Base-by-base conservation (phyloP, 768 basidiomycete species). In the Xerocomellus chrysenteron region DNA sequence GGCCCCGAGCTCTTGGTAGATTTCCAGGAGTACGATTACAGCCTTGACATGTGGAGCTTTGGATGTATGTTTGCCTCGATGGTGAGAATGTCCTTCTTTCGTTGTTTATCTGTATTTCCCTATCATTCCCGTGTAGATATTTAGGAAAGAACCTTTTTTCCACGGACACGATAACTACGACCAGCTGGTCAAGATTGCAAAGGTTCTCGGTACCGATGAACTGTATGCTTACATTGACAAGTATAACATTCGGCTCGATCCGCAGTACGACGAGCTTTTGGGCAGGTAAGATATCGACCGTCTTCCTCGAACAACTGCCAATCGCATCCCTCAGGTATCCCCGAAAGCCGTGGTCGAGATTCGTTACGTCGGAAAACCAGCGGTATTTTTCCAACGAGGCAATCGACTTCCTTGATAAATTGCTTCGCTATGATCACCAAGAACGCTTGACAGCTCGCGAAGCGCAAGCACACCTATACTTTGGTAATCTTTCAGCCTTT, bases 51-150 rank as follows among this genome's bases (percentile, higher is more conserved):
- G 92, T 98, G 96, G 96, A 94, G 92, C 76, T 87, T 91, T 68
- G 96, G 96, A 17, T 98, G 96, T 71, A 98, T 96, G 94, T 97
- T 96, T 73, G 96, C 96, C 10, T 94, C 92, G 17, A 98, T 98
- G 96, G 95, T 96, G 68, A 63, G 81, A 35, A 41, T 19, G 65
- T 37, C 47, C 19, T 44, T 41, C 5, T n/a, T 12, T 50, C 33
- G 7, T n/a, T 52, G 32, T 12, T 54, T 26, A 12, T 41, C 30
- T 44, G 12, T 40, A 26, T 49, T 47, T 52, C 14, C 40, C 47
- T 47, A 54, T 30, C 55, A 26, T 26, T 42, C 40, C 43, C 41
- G 32, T 52, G 21, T 62, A 98, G 95, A 98, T 98, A 67, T 98
- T 98, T 84, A 86, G 96, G 64, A 98, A 98, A 73, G 96, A 98